Conservation (phyloP, 768 basidiomycete species). For the Leccinum aurantiacum region DNA sequence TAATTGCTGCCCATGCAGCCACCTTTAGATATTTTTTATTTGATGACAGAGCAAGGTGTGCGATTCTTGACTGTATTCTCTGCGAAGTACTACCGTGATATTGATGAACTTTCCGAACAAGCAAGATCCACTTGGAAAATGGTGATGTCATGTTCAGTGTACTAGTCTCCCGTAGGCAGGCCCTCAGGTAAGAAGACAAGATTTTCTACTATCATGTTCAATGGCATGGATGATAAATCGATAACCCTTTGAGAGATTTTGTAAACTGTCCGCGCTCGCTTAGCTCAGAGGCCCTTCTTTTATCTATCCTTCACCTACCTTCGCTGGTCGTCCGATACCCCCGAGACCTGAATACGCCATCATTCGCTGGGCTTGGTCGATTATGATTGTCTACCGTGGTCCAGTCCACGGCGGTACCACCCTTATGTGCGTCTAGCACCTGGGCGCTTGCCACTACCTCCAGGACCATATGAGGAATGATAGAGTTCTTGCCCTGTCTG, state of each 20-base stretch:
- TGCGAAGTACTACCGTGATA: constrained; percentile 21
- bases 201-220: constrained; percentile 8
- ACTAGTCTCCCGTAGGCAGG: too few species aligned
- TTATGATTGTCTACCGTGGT: constrained; percentile 1
- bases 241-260: neutral
- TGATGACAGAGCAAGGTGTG: constrained; percentile 28
- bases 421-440: constrained; percentile 20
- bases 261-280: constrained; percentile 5
- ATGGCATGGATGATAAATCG: constrained; percentile 1
- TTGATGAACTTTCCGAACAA: constrained; percentile 16
- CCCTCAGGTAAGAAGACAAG: neutral
- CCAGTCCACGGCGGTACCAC: constrained; percentile 12
- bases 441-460: constrained; percentile 18
- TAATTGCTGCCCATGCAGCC: constrained; percentile 31
- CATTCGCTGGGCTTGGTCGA: constrained; percentile 25
- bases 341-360: constrained; percentile 16
- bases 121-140: constrained; percentile 18
- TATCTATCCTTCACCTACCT: constrained; percentile 29
- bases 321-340: constrained; percentile 19
- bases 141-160: constrained; percentile 3
- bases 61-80: constrained; percentile 24
- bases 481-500: neutral
- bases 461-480: constrained; percentile 9
- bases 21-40: constrained; percentile 17
- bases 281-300: constrained; percentile 15